Conservation (phyloP, 2,329 filamentous ascomycete species). For the Aspergillus vadensis region DNA sequence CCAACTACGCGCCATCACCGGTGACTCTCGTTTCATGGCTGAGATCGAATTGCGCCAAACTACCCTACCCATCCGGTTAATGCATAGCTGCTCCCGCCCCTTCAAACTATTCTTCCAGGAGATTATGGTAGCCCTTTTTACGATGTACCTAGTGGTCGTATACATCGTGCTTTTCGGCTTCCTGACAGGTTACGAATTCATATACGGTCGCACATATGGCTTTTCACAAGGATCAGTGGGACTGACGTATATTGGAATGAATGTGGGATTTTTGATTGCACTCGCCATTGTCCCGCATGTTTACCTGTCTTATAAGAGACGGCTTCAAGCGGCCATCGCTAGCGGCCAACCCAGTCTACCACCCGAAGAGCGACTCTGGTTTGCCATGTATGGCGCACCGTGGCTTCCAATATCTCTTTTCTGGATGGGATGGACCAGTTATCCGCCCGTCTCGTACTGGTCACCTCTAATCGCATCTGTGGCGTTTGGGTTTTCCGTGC, state of each 20-base stretch:
- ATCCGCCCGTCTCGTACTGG: constrained; percentile 51
- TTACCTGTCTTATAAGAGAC: constrained; percentile 24
- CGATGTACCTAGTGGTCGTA: constrained; percentile 30
- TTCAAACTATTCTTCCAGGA: constrained; percentile 53
- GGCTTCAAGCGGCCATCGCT: constrained; percentile 34
- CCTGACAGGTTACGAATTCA: constrained; percentile 51
- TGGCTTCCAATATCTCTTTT: constrained; percentile 56
- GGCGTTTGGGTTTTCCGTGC: constrained; percentile 54
- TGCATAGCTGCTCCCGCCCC: constrained; percentile 50
- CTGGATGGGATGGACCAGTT: constrained; percentile 61
- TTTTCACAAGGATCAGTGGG: constrained; percentile 50
- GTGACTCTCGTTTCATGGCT: constrained; percentile 51
- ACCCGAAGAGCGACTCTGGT: constrained; percentile 59
- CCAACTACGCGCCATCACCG: constrained; percentile 44
- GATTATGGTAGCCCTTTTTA: constrained; percentile 33
- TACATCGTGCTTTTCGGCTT: constrained; percentile 39
- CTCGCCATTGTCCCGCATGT: constrained; percentile 48
- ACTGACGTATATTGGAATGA: constrained; percentile 52
- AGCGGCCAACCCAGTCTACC: constrained; percentile 43
- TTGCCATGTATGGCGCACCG: constrained; percentile 54
- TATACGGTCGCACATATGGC: constrained; percentile 53
- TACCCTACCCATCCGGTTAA: constrained; percentile 42
- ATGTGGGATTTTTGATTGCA: constrained; percentile 44
- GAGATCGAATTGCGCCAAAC: constrained; percentile 49
- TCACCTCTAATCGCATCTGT: constrained; percentile 52